Evolutionary conservation across 139 green algal species (phyloP), one percentile per base, ranked within the genome.

Genomic region (Micractinium sp.): DNA sequence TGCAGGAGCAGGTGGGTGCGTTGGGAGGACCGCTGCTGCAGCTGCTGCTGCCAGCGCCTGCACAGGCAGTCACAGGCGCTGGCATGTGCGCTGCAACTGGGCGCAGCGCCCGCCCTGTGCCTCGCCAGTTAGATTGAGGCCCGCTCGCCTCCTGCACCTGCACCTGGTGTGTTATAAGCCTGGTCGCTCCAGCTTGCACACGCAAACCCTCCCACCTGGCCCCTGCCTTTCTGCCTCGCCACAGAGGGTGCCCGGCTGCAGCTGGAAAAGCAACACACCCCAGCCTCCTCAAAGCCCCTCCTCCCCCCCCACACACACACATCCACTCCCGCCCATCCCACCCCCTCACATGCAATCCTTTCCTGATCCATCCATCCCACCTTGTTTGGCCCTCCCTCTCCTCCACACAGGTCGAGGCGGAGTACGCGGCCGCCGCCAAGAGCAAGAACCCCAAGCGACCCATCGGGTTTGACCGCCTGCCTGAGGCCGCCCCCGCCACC

Each of bases 391-490:
- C 4, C 69, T n/a, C 13, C 69, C 69, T 27, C 69, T 5, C 22
- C 73, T 78, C 56, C 1, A 9, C 20, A 36, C 83, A 87, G 83
- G 39, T 87, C 25, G 83, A 87, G 38, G 83, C 67, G 1, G 85
- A 88, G 7, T 95, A 92, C 25, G n/a, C 88, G 23, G 84, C 91
- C 20, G 89, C 87, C 3, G 90, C 91, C 14, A 88, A 82, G 15
- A 60, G 79, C 35, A 92, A 92, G 47, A 88, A 86, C 66, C 47
- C 78, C 16, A 86, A 84, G 81, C 82, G 92, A 0, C 92, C 93
- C 31, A 53, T 93, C 22, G 92, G 87, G 27, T 89, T 92, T 53
- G 89, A 94, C n/a, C 33, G 39, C n/a, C 66, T 93, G 83, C 90
- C 90, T 2, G 88, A 91, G 83, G 90, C 90, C 5, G 88, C 88